A percentile compares a stretch with the other conserved stretches of the same genome.
These are phyloP conservation scores for Nemania diffusa DNA, from an alignment of 2,329 filamentous ascomycete species.

Conservation along the genomic window DNA sequence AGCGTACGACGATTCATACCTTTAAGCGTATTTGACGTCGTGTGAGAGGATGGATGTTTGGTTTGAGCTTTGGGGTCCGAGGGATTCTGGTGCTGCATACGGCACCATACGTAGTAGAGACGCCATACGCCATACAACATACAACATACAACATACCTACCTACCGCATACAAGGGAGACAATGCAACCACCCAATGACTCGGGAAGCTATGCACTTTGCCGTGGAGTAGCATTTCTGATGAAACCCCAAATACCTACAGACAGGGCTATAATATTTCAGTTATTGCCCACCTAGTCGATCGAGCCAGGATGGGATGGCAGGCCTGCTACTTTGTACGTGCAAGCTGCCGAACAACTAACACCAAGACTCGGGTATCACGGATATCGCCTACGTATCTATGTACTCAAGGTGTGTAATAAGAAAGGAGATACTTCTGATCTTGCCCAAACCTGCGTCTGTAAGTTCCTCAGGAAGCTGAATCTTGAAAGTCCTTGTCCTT, in stretches of 20 bases:
- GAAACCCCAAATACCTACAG: slow-evolving; percentile 10
- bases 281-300: slow-evolving; percentile 9
- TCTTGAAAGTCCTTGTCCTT: not conserved
- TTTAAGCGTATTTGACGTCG: not conserved
- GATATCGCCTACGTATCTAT: not conserved
- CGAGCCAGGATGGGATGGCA: not conserved
- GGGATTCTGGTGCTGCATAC: slow-evolving; percentile 30
- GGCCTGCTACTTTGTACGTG: not conserved
- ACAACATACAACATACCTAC: not conserved
- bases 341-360: not conserved
- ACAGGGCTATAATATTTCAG: not conserved
- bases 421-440: not conserved
- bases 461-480: not conserved
- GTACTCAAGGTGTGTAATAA: not conserved
- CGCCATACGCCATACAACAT: too few relatives aligned
- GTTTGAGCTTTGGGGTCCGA: slow-evolving; percentile 41
- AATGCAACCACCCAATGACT: not conserved
- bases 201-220: slow-evolving; percentile 11
- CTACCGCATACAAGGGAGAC: not conserved
- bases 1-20: slow-evolving; percentile 4
- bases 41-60: slow-evolving; percentile 29
- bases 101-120: too few relatives aligned
- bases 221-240: not conserved
- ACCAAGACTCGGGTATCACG: not conserved
- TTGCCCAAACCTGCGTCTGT: not conserved